phyloP scores from a whole-genome alignment of 371 early-diverging fungal species.

The Entomophthora muscae region DNA sequence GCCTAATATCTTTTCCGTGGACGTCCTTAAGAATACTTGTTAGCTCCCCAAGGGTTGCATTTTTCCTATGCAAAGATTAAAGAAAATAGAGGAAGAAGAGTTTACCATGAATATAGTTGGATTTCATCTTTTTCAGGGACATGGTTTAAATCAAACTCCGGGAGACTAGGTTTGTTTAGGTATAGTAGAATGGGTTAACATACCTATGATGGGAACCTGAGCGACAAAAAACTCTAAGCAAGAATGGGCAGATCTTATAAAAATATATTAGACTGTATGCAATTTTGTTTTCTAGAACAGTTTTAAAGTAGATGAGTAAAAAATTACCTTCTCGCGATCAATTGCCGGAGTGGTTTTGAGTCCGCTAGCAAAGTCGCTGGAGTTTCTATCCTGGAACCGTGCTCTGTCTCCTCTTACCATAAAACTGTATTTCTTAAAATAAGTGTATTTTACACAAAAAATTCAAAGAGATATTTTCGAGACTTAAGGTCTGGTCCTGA shows the following conservation, averaged over 20 bases:
- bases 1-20: not conserved
- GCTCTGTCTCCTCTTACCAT: not conserved
- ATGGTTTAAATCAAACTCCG: not conserved
- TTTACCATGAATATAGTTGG: conserved; percentile 1
- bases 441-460: too few species aligned
- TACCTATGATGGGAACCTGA: conserved; percentile 5
- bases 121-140: conserved; percentile 2
- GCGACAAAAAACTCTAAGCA: conserved; percentile 2
- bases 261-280: not conserved
- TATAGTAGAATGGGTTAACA: not conserved
- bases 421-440: too few species aligned
- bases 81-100: not conserved
- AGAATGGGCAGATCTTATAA: conserved; percentile 3
- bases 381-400: not conserved
- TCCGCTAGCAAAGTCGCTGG: not conserved
- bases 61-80: not conserved
- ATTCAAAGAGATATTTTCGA: too few species aligned
- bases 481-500: too few species aligned
- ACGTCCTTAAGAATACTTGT: not conserved
- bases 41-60: conserved; percentile 1
- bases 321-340: not conserved
- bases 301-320: not conserved
- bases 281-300: not conserved
- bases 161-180: not conserved
- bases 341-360: not conserved